Evolutionary conservation across 1,284 basidiomycete genomes (phyloP).

Genomic region (Ceratobasidium sp.): DNA sequence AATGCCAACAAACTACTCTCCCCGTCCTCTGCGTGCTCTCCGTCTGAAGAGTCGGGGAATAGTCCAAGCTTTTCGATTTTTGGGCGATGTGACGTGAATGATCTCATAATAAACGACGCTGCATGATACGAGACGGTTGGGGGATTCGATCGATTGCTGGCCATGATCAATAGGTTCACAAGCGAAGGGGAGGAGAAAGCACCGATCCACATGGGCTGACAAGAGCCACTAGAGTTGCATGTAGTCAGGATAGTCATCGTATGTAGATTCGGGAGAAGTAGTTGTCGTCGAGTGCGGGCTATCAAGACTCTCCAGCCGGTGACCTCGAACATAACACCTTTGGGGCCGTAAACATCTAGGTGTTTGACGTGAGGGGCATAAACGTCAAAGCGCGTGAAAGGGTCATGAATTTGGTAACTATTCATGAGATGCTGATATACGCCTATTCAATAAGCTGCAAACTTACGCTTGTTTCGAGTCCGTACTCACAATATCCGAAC

Average conservation of each 20-base stretch:
- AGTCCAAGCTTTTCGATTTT: background rate
- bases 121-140: background rate
- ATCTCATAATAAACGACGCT: background rate
- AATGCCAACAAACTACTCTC: too few relatives aligned
- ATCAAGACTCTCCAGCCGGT: background rate
- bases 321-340: background rate
- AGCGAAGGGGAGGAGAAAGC: background rate
- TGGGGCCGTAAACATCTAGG: background rate
- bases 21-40: too few relatives aligned
- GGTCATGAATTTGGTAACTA: too few relatives aligned
- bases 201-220: background rate
- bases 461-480: too few relatives aligned
- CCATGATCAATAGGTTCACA: background rate
- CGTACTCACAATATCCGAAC: too few relatives aligned
- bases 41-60: too few relatives aligned
- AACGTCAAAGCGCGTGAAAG: constrained; percentile 9
- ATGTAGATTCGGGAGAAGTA: constrained; percentile 9
- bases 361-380: background rate
- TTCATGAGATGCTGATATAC: too few relatives aligned
- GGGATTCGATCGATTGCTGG: background rate
- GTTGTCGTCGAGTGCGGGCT: background rate
- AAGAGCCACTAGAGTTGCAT: background rate
- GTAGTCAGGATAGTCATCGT: background rate
- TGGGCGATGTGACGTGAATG: background rate
- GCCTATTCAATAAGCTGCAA: too few relatives aligned